Evolutionary conservation across 257 asterid species (phyloP).

Genomic region (Craterostigma plantagineum): DNA sequence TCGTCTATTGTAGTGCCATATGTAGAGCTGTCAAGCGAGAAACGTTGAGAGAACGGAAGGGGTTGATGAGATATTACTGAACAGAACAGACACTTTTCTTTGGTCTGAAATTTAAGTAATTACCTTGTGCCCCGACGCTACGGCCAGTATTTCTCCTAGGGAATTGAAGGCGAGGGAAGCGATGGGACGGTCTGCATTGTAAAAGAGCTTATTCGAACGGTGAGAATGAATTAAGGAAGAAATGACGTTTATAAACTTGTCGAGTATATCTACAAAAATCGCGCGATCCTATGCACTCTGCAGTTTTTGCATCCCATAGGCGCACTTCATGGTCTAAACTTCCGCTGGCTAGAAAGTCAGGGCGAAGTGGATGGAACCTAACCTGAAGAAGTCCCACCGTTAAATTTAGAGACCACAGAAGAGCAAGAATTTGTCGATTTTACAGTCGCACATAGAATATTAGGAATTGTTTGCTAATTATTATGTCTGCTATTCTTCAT

Average conservation of each 20-base stretch:
- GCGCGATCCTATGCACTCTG: conserved; percentile 82
- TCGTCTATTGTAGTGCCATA: conserved; percentile 77
- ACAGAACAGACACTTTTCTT: too few species aligned
- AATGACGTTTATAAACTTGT: not conserved
- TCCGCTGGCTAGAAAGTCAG: conserved; percentile 90
- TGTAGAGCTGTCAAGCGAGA: conserved; percentile 51
- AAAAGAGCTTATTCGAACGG: conserved; percentile 4
- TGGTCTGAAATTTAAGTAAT: conserved; percentile 15
- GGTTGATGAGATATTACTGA: conserved; percentile 8
- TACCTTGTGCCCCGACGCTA: conserved; percentile 99
- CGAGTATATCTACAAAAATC: conserved; percentile 68
- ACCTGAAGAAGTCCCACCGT: conserved; percentile 44
- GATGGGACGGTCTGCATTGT: conserved; percentile 73
- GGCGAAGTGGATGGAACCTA: conserved; percentile 80
- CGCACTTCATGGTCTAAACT: conserved; percentile 98
- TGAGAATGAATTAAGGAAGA: not conserved
- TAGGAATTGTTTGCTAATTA: too few species aligned
- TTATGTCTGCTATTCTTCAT: too few species aligned
- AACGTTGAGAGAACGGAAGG: conserved; percentile 13
- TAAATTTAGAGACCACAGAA: too few species aligned
- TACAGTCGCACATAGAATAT: too few species aligned
- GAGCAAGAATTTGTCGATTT: too few species aligned
- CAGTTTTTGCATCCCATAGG: conserved; percentile 74
- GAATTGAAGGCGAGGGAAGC: conserved; percentile 99
- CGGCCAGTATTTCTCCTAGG: conserved; percentile 87